Percentiles rank a stretch among this genome's conserved stretches.
These are phyloP conservation scores for Ochromonas danica DNA, from an alignment of 108 stramenopile genomes.

Conservation along the genomic window DNA sequence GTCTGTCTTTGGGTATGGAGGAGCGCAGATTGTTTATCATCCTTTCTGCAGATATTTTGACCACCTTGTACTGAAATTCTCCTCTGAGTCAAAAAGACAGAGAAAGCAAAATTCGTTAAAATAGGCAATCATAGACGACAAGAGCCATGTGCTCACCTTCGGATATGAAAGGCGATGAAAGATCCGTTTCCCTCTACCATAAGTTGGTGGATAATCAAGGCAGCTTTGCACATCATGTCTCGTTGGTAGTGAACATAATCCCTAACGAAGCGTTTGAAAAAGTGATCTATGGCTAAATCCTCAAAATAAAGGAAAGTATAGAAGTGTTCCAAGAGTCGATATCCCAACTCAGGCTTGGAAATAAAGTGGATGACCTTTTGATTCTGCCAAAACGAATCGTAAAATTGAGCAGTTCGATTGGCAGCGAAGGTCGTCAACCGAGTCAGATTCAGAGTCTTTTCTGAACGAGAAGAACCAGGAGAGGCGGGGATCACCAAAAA, in stretches of 20 bases:
- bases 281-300: slow-evolving; percentile 41
- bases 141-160: no score
- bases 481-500: slow-evolving; percentile 37
- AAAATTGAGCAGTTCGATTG: background rate
- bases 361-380: slow-evolving; percentile 23
- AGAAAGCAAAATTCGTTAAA: no score
- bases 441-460: background rate
- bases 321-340: slow-evolving; percentile 46
- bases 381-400: background rate
- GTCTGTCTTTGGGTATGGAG: slow-evolving; percentile 54
- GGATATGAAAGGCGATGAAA: slow-evolving; percentile 49
- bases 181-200: slow-evolving; percentile 42
- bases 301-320: slow-evolving; percentile 47
- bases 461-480: background rate
- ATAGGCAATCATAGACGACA: no score
- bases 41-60: slow-evolving; percentile 46
- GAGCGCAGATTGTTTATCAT: slow-evolving; percentile 25
- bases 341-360: slow-evolving; percentile 31
- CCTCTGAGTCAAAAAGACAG: slow-evolving; percentile 40
- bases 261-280: slow-evolving; percentile 48
- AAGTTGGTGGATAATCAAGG: slow-evolving; percentile 33
- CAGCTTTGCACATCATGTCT: slow-evolving; percentile 55
- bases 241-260: slow-evolving; percentile 52
- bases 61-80: slow-evolving; percentile 60
- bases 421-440: background rate